Conservation (phyloP, 2,329 filamentous ascomycete species). For the Pseudomassariella vexata region DNA sequence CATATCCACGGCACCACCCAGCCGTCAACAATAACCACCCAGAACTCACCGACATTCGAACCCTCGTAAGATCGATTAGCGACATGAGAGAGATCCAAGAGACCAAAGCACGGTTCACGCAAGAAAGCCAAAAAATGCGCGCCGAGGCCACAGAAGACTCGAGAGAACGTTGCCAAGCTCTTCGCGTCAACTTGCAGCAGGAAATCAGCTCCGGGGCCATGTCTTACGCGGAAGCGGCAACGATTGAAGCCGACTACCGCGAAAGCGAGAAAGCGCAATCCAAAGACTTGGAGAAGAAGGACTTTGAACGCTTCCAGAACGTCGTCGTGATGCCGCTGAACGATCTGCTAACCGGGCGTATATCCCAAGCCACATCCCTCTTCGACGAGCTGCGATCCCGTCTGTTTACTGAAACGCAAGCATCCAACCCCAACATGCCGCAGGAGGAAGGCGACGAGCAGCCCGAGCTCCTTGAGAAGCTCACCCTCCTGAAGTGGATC, state of each 20-base stretch:
- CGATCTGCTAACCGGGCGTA: slow-evolving; percentile 69
- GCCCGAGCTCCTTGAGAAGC: slow-evolving; percentile 87
- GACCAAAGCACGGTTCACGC: slow-evolving; percentile 58
- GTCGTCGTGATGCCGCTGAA: slow-evolving; percentile 81
- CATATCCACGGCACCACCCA: slow-evolving; percentile 90
- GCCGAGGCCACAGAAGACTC: slow-evolving; percentile 48
- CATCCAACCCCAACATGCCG: slow-evolving; percentile 69
- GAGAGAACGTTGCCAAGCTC: slow-evolving; percentile 51
- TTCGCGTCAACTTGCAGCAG: slow-evolving; percentile 70
- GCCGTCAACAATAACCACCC: slow-evolving; percentile 96
- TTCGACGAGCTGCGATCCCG: slow-evolving; percentile 70
- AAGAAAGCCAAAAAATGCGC: slow-evolving; percentile 51
- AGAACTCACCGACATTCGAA: slow-evolving; percentile 72
- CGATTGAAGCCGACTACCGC: slow-evolving; percentile 71
- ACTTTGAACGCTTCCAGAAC: slow-evolving; percentile 80
- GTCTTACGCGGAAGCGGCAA: slow-evolving; percentile 75
- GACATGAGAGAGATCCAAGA: slow-evolving; percentile 67
- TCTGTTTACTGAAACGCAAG: slow-evolving; percentile 66
- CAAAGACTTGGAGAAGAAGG: slow-evolving; percentile 68
- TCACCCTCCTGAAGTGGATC: slow-evolving; percentile 93
- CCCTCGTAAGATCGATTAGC: slow-evolving; percentile 65
- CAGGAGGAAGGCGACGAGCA: slow-evolving; percentile 95
- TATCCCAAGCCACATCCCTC: slow-evolving; percentile 67
- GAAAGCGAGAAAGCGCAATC: slow-evolving; percentile 63
- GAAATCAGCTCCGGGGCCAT: slow-evolving; percentile 75